phyloP scores from a whole-genome alignment of 345 rosid species.

The Corchorus olitorius region DNA sequence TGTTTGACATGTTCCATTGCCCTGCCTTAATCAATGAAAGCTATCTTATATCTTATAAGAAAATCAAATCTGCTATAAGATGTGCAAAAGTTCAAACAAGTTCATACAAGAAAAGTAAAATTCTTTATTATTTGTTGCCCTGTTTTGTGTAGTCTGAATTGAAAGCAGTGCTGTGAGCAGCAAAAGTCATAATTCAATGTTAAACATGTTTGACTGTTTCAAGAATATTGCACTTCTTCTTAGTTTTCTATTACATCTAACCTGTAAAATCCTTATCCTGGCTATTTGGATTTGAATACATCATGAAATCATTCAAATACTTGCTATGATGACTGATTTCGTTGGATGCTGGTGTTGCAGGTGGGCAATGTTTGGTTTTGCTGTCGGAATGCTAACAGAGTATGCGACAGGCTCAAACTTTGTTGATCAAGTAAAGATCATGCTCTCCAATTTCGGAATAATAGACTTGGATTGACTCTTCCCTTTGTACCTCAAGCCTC shows the following conservation, averaged over 20 bases:
- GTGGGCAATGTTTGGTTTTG: slow-evolving; percentile 81
- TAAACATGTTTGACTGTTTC: background rate
- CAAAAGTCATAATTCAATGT: background rate
- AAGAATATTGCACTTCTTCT: background rate
- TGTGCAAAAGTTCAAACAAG: background rate
- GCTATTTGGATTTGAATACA: background rate
- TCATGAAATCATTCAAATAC: background rate
- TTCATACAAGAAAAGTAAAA: background rate
- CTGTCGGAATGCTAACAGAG: slow-evolving; percentile 69
- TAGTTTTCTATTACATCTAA: background rate
- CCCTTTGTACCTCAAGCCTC: slow-evolving; percentile 9
- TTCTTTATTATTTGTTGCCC: too few species aligned
- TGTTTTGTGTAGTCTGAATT: too few species aligned
- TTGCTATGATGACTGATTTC: slow-evolving; percentile 1
- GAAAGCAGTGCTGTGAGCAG: too few species aligned
- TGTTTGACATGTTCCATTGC: background rate
- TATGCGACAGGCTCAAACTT: slow-evolving; percentile 71
- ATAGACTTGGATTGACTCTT: slow-evolving; percentile 55
- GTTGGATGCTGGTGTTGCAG: slow-evolving; percentile 30
- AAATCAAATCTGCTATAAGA: background rate
- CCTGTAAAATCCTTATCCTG: background rate
- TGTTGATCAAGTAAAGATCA: slow-evolving; percentile 74
- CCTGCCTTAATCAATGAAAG: background rate
- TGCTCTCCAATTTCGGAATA: slow-evolving; percentile 71
- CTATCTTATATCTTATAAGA: background rate